phyloP scores from a whole-genome alignment of 352 stramenopile species.

The Pythium insidiosum region DNA sequence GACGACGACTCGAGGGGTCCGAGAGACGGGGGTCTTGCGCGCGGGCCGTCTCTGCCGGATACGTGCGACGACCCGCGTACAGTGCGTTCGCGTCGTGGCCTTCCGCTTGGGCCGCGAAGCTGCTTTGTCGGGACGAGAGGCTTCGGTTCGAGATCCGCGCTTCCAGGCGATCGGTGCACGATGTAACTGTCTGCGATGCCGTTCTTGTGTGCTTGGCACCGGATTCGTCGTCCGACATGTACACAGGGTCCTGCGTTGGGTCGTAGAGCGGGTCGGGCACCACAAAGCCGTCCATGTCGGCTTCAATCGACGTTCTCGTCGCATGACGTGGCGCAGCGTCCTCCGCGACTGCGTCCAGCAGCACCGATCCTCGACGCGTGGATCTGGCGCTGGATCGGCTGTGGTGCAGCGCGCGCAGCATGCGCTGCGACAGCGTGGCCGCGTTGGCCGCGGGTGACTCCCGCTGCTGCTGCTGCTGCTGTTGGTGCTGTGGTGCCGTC shows the following conservation, averaged over 20 bases:
- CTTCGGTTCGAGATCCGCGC: slow-evolving; percentile 52
- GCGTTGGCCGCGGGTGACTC: background rate
- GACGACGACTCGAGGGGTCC: slow-evolving; percentile 17
- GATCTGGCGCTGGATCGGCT: slow-evolving; percentile 10
- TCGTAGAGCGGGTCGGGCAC: slow-evolving; percentile 13
- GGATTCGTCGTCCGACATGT: slow-evolving; percentile 12
- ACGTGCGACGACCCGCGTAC: slow-evolving; percentile 59
- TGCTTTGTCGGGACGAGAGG: slow-evolving; percentile 19
- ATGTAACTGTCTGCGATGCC: background rate
- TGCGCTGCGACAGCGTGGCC: slow-evolving; percentile 49
- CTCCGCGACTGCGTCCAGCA: slow-evolving; percentile 10
- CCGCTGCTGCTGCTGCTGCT: slow-evolving; percentile 13
- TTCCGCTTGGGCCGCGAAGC: slow-evolving; percentile 16
- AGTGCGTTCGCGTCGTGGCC: slow-evolving; percentile 31
- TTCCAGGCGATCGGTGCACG: slow-evolving; percentile 45
- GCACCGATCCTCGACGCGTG: slow-evolving; percentile 9
- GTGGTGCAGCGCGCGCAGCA: slow-evolving; percentile 47
- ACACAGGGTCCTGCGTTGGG: slow-evolving; percentile 8
- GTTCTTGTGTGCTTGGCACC: background rate
- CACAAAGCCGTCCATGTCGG: slow-evolving; percentile 10
- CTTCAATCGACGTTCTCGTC: slow-evolving; percentile 7
- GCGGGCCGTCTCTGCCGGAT: slow-evolving; percentile 48
- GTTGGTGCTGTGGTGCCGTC: slow-evolving; percentile 16
- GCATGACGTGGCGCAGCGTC: background rate
- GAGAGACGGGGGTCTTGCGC: slow-evolving; percentile 37